Percentiles rank a stretch among this genome's conserved stretches.
phyloP scores from a whole-genome alignment of 164 flowering plant genomes.

The Chimonanthus praecox region DNA sequence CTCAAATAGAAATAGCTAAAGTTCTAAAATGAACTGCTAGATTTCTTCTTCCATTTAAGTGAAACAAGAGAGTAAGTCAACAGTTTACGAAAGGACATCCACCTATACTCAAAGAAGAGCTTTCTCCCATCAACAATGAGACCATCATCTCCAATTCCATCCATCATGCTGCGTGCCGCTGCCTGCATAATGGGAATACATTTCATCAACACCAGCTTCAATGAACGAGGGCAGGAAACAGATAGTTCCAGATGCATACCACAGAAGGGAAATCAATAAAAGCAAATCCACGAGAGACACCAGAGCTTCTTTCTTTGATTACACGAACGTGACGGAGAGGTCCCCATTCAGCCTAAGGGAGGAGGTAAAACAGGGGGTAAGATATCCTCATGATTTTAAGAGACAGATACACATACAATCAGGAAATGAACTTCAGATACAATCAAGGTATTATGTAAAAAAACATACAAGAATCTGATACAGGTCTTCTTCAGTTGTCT shows the following conservation, averaged over 20 bases:
- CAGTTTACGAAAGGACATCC: neutral
- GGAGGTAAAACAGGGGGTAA: neutral
- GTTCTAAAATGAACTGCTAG: neutral
- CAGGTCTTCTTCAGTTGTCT: slow-evolving; percentile 92
- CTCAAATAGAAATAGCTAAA: neutral
- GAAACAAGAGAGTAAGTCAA: neutral
- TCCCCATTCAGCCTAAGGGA: slow-evolving; percentile 90
- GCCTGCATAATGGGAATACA: slow-evolving; percentile 40
- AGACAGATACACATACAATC: neutral
- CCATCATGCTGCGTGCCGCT: slow-evolving; percentile 89
- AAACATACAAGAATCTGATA: slow-evolving; percentile 75
- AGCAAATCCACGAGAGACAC: slow-evolving; percentile 95
- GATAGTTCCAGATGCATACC: slow-evolving; percentile 34
- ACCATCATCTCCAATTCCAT: slow-evolving; percentile 79
- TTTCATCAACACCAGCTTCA: neutral
- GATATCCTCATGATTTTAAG: neutral
- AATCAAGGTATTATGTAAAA: neutral
- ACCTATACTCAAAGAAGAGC: slow-evolving; percentile 94
- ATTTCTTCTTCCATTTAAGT: neutral
- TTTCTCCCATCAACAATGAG: slow-evolving; percentile 89
- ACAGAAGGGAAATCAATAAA: slow-evolving; percentile 94
- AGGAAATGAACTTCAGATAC: neutral
- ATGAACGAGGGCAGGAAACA: neutral
- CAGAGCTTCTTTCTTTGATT: slow-evolving; percentile 88
- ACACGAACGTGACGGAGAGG: slow-evolving; percentile 99